phyloP scores from a whole-genome alignment of 495 filamentous ascomycete species.

The Endocarpon pusillum region DNA sequence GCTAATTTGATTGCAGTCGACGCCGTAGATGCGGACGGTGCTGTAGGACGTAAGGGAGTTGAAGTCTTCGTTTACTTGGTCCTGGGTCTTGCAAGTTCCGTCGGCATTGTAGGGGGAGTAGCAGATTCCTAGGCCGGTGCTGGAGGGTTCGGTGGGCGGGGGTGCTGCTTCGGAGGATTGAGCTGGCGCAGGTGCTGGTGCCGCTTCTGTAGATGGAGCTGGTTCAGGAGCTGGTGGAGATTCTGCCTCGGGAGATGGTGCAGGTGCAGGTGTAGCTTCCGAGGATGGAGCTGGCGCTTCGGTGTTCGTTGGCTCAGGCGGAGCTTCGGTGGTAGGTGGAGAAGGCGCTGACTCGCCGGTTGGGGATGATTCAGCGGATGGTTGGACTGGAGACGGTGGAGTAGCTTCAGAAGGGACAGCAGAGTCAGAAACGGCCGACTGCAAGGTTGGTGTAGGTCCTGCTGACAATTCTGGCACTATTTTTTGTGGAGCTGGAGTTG shows the following conservation, averaged over 20 bases:
- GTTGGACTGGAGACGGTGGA: conserved; percentile 2
- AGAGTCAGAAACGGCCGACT: too few relatives aligned
- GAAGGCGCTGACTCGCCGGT: conserved; percentile 5
- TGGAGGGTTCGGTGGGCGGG: not conserved
- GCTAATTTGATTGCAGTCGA: conserved; percentile 55
- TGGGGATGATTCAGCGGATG: conserved; percentile 1
- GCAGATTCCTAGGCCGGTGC: conserved; percentile 35
- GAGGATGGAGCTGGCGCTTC: conserved; percentile 1
- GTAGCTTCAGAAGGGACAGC: conserved; percentile 5
- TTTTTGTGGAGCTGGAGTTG: conserved; percentile 6
- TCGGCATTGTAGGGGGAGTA: conserved; percentile 60
- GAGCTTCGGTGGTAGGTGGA: conserved; percentile 5
- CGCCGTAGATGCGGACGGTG: conserved; percentile 62
- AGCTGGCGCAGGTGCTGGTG: not conserved
- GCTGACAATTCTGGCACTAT: too few relatives aligned
- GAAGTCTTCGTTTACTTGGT: conserved; percentile 47
- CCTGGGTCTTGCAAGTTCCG: conserved; percentile 46
- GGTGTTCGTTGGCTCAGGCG: not conserved
- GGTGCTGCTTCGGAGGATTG: not conserved
- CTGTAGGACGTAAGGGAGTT: conserved; percentile 32
- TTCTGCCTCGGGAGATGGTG: conserved; percentile 1
- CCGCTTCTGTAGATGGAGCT: conserved; percentile 5
- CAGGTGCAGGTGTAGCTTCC: not conserved
- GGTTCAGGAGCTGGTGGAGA: conserved; percentile 4
- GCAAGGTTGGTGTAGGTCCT: too few relatives aligned